phyloP scores from a whole-genome alignment of 345 rosid genomes.

The Crucihimalaya himalaica region DNA sequence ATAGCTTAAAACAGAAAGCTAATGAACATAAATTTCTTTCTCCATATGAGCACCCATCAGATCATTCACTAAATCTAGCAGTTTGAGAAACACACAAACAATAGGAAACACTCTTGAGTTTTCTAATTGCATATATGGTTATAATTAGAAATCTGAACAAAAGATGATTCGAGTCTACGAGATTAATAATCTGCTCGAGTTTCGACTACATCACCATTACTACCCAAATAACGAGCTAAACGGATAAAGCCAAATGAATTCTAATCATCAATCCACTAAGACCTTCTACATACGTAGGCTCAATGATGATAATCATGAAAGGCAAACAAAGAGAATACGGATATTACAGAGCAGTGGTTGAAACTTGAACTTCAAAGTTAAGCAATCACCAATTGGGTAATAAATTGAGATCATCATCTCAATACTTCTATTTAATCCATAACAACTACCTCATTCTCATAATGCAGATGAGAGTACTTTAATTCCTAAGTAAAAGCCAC shows the following conservation, averaged over 20 bases:
- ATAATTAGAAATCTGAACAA: not conserved
- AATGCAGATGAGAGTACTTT: not conserved
- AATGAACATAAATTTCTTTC: not conserved
- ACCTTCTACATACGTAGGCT: not conserved
- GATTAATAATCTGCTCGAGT: conserved; percentile 1
- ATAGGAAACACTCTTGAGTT: not conserved
- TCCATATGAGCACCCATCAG: conserved; percentile 1
- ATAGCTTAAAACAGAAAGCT: conserved; percentile 6
- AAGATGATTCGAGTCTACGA: not conserved
- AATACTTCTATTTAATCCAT: not conserved
- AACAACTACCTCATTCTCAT: not conserved
- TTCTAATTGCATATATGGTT: not conserved
- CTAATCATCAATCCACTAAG: not conserved
- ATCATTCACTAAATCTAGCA: conserved; percentile 6
- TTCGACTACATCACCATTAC: not conserved
- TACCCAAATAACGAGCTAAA: not conserved
- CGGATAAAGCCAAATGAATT: not conserved
- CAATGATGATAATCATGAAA: not conserved
- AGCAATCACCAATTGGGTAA: conserved; percentile 12
- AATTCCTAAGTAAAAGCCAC: not conserved
- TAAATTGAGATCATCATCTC: not conserved
- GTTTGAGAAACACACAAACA: not conserved
- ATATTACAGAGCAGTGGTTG: not conserved
- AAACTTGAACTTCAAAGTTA: conserved; percentile 20
- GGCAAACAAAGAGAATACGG: not conserved